Evolutionary conservation across 1,284 basidiomycete species (phyloP).

Genomic region (Apiotrichum laibachii): DNA sequence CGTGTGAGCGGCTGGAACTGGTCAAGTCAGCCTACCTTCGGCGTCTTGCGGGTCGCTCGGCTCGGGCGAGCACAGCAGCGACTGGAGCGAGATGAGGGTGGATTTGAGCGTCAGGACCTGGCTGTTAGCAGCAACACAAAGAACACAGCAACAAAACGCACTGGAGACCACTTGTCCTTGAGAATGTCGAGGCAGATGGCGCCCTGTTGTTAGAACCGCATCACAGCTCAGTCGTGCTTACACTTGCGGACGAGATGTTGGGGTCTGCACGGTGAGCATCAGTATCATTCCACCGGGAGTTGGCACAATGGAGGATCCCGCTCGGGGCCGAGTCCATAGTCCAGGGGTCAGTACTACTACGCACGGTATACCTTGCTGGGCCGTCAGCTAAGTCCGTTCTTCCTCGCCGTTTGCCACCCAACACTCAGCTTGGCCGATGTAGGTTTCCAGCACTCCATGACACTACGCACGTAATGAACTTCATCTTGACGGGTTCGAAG

Average conservation of each 20-base stretch:
- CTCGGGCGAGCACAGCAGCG: constrained; percentile 91
- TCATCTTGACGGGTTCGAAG: constrained; percentile 98
- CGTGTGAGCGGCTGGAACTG: neutral
- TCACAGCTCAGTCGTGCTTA: constrained; percentile 18
- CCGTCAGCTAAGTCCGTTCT: neutral
- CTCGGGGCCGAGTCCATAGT: too few species aligned
- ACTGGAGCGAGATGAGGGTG: constrained; percentile 92
- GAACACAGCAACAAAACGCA: constrained; percentile 15
- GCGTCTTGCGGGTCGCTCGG: constrained; percentile 98
- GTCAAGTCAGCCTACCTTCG: constrained; percentile 56
- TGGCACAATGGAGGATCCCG: too few species aligned
- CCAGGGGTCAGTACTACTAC: constrained; percentile 14
- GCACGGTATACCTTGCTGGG: constrained; percentile 78
- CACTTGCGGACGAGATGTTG: constrained; percentile 90
- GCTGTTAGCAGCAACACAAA: neutral
- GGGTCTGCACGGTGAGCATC: constrained; percentile 55
- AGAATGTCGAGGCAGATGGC: constrained; percentile 63
- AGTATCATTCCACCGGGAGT: too few species aligned
- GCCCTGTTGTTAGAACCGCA: constrained; percentile 34
- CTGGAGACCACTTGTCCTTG: constrained; percentile 76
- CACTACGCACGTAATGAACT: constrained; percentile 79
- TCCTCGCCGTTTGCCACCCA: constrained; percentile 15
- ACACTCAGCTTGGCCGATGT: constrained; percentile 6
- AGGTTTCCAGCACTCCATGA: constrained; percentile 39
- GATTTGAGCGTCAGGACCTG: constrained; percentile 89